Base-by-base conservation (phyloP, 2,329 filamentous ascomycete genomes). In the Didymella pomorum region DNA sequence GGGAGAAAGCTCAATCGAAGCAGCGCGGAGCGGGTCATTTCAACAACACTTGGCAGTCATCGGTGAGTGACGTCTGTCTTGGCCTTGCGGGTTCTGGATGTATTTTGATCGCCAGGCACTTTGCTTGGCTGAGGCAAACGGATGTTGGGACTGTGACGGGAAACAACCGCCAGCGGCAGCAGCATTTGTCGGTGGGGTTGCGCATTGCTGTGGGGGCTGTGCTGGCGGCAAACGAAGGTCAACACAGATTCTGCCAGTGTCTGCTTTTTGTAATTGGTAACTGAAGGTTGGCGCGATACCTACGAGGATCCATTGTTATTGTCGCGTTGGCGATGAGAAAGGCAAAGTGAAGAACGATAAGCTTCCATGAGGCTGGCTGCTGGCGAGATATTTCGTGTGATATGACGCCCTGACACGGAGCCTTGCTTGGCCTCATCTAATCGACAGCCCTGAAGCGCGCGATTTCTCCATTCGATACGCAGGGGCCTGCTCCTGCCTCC, bases 381-480 rank as follows among this genome's bases (percentile, higher is more conserved):
- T 54, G 25, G 42, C 49, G 44, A 62, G 47, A 42, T 43, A 51
- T 20, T 56, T 52, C 55, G 29, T 54, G 50, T 52, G 25, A 54
- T 57, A 53, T 63, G 59, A 59, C 64, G 65, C 65, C 58, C 58
- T 61, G 65, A 61, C 62, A 52, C 44, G 52, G 42, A 52, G 62
- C 35, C 29, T 29, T 48, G 54, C 66, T 66, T 67, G 66, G 66
- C 56, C 53, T 58, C 60, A 63, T 61, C 56, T 64, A 57, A 60
- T 44, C 11, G n/a, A 46, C 51, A 31, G 41, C 21, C 23, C 39
- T 23, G 39, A 42, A 25, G 28, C 25, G 50, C 59, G 61, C 56
- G 58, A 42, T 45, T 49, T 18, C 43, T 45, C 48, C 26, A 54
- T 61, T 50, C 46, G 60, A 35, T 26, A 21, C 49, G 58, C 50